Base-by-base conservation (phyloP, 140 eudicot genomes). In the Bidens hawaiensis region DNA sequence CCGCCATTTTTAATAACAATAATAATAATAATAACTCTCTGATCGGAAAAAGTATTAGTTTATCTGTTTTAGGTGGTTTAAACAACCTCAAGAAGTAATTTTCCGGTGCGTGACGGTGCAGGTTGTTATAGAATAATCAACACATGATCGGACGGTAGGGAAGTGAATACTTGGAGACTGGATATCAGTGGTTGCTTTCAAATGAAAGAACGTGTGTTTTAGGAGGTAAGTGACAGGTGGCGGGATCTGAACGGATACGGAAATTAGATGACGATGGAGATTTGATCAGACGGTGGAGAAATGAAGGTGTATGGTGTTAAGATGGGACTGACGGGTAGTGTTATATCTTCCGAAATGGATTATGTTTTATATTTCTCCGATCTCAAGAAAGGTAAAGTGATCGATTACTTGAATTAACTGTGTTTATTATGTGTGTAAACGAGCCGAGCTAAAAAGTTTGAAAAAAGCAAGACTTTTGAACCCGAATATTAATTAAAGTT, bases 1-100 rank as follows among this genome's bases (percentile, higher is more conserved):
- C 77, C 74, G 83, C 94, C 97, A 86, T 36, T 36, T 4, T 8
- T 84, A 31, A 42, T 53, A 64, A 63, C 58, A 28, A 34, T 27
- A 19, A 25, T n/a, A 43, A 42, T 24, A 38, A 53, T 27, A 38
- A 0, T 28, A 24, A 40, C 40, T 16, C 57, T 54, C 60, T 64
- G 19, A 27, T 53, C 33, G 31, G 28, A 33, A 2, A 23, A 14
- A 15, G 34, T 30, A 23, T 1, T 30, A 49, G 34, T 60, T 62
- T 71, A 71, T 71, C 76, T 71, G 10, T 51, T 71, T 62, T 64
- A 51, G 76, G 60, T 71, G 76, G 76, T 51, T 71, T 71, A 48
- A 71, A 71, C 17, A 50, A 40, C 27, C 57, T 40, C 47, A 28
- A 27, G 42, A 62, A 52, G 56, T 18, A 50, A 36, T 17, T 19